Conservation (phyloP, 2,329 filamentous ascomycete species). For the Phoma sp. region DNA sequence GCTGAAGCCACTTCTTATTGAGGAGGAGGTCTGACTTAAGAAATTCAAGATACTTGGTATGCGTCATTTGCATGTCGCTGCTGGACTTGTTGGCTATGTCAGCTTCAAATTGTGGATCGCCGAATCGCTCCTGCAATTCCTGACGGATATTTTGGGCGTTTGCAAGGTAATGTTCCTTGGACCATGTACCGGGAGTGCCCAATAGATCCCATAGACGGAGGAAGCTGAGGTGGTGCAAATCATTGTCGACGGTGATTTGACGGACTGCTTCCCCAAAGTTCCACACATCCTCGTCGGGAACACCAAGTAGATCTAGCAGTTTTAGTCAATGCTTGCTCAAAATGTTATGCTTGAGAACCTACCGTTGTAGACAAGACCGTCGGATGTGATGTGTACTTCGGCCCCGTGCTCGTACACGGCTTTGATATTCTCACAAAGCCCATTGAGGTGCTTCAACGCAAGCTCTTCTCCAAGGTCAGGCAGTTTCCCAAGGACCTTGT, state of each 20-base stretch:
- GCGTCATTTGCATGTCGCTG: conserved; percentile 36
- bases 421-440: conserved; percentile 50
- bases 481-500: conserved; percentile 61
- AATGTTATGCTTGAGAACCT: neutral
- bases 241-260: conserved; percentile 22
- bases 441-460: conserved; percentile 52
- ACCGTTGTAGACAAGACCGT: conserved; percentile 53
- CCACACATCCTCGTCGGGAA: conserved; percentile 53
- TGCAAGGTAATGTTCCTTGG: conserved; percentile 31
- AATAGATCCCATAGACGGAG: conserved; percentile 29
- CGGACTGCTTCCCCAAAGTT: conserved; percentile 39
- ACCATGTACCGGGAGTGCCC: conserved; percentile 23
- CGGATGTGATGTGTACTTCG: conserved; percentile 51
- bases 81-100: conserved; percentile 40
- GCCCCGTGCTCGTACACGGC: conserved; percentile 51
- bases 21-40: conserved; percentile 31
- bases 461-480: conserved; percentile 55
- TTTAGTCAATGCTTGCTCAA: neutral
- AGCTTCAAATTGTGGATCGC: conserved; percentile 34
- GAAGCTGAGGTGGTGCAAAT: conserved; percentile 29
- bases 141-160: conserved; percentile 34
- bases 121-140: conserved; percentile 29
- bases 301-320: conserved; percentile 49
- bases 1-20: conserved; percentile 23
- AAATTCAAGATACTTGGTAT: conserved; percentile 38